Evolutionary conservation across 306 rosid genomes (phyloP).

Genomic region (Medicago lupulina): DNA sequence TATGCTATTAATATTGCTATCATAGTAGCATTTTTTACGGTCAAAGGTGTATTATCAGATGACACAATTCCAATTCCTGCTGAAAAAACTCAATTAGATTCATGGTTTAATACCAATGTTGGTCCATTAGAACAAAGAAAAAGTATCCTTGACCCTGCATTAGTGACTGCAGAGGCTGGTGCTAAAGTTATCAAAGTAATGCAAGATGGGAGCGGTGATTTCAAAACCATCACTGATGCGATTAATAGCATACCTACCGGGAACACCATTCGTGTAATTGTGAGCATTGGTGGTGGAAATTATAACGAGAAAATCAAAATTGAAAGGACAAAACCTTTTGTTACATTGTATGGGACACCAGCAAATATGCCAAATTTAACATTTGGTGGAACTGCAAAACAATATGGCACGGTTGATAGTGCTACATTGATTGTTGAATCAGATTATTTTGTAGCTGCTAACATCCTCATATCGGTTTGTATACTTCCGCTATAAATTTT

Average conservation of each 20-base stretch:
- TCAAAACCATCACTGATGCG: slow-evolving; percentile 58
- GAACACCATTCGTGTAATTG: slow-evolving; percentile 57
- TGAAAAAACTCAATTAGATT: slow-evolving; percentile 20
- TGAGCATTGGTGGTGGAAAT: slow-evolving; percentile 61
- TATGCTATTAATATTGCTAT: slow-evolving; percentile 5
- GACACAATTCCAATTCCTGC: slow-evolving; percentile 41
- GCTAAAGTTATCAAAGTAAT: slow-evolving; percentile 51
- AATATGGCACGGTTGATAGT: slow-evolving; percentile 68
- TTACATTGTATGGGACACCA: slow-evolving; percentile 54
- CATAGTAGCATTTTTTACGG: not conserved
- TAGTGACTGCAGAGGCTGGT: slow-evolving; percentile 52
- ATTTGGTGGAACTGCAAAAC: slow-evolving; percentile 45
- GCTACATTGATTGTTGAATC: slow-evolving; percentile 40
- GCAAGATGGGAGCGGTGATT: slow-evolving; percentile 58
- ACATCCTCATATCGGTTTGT: slow-evolving; percentile 30
- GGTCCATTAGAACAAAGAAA: slow-evolving; percentile 3
- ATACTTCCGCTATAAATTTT: not conserved
- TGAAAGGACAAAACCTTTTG: slow-evolving; percentile 50
- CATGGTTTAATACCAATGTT: slow-evolving; percentile 54
- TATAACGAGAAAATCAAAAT: slow-evolving; percentile 65
- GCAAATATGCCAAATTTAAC: slow-evolving; percentile 48
- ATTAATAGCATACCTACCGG: slow-evolving; percentile 53
- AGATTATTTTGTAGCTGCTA: slow-evolving; percentile 26
- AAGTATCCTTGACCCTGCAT: slow-evolving; percentile 44
- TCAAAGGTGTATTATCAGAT: slow-evolving; percentile 24